Conservation (phyloP, 768 basidiomycete genomes). For the Trametes meyenii region DNA sequence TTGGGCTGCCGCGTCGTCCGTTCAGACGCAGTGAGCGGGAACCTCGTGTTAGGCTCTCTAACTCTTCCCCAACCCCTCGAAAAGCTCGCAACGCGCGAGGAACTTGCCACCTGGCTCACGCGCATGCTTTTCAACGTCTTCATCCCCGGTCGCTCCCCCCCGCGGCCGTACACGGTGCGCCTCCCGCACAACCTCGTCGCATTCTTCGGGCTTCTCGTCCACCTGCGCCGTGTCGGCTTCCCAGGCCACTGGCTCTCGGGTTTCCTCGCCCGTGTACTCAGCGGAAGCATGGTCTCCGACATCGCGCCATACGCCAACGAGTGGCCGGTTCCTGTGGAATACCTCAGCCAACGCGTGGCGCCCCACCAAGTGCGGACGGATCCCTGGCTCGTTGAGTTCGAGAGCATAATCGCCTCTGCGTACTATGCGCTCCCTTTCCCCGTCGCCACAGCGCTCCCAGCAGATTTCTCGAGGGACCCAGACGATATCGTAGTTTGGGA, state of each 20-base stretch:
- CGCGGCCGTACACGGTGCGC: slow-evolving; percentile 32
- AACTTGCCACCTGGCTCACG: slow-evolving; percentile 39
- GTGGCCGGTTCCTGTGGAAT: slow-evolving; percentile 32
- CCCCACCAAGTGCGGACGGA: slow-evolving; percentile 24
- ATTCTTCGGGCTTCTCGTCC: slow-evolving; percentile 38
- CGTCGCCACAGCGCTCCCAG: slow-evolving; percentile 7
- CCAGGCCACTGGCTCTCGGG: slow-evolving; percentile 43
- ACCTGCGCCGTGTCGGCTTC: slow-evolving; percentile 39
- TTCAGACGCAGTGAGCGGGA: background rate
- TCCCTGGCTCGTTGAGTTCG: slow-evolving; percentile 31
- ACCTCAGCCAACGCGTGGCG: slow-evolving; percentile 21
- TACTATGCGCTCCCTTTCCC: slow-evolving; percentile 27
- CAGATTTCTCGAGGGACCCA: slow-evolving; percentile 19
- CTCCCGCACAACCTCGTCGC: slow-evolving; percentile 39
- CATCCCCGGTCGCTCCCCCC: slow-evolving; percentile 28
- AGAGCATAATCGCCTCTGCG: slow-evolving; percentile 26
- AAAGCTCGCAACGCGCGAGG: slow-evolving; percentile 31
- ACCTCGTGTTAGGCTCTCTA: slow-evolving; percentile 2
- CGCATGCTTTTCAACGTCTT: slow-evolving; percentile 38
- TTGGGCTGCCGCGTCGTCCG: slow-evolving; percentile 33
- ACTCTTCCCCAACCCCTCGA: slow-evolving; percentile 15
- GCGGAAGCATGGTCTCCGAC: slow-evolving; percentile 32
- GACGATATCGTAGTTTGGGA: slow-evolving; percentile 21
- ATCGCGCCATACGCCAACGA: slow-evolving; percentile 31
- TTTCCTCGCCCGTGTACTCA: slow-evolving; percentile 33